Conservation (phyloP, 768 basidiomycete species). For the Suillus paluster region DNA sequence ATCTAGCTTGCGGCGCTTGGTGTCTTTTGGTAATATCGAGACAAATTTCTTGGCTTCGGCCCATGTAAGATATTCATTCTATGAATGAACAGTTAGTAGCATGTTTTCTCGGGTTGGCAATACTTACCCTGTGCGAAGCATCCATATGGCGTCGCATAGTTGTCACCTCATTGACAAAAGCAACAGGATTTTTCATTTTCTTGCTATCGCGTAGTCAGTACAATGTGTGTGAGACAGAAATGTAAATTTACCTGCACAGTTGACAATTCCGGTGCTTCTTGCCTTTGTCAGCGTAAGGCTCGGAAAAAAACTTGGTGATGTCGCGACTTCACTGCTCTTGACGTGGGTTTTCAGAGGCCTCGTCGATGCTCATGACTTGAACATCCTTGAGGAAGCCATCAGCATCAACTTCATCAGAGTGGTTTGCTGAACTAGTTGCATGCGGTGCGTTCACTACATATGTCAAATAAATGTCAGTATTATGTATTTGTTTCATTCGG, state of each 20-base stretch:
- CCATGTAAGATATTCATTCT: conserved; percentile 15
- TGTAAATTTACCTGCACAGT: not conserved
- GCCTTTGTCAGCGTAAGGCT: not conserved
- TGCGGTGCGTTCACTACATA: too few relatives aligned
- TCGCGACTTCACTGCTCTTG: not conserved
- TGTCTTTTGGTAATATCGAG: conserved; percentile 26
- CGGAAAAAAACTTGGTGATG: not conserved
- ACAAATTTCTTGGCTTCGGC: conserved; percentile 16
- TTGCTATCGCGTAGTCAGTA: not conserved
- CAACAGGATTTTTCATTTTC: not conserved
- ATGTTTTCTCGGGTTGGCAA: too few relatives aligned
- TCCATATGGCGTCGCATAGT: not conserved
- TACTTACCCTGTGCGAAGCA: not conserved
- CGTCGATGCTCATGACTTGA: not conserved
- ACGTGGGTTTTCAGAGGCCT: not conserved
- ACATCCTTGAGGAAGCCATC: not conserved
- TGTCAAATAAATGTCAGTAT: too few relatives aligned
- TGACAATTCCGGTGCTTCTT: not conserved
- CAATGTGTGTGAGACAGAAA: not conserved
- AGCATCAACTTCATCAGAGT: not conserved
- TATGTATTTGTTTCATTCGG: too few relatives aligned
- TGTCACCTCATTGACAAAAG: not conserved
- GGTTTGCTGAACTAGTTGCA: too few relatives aligned
- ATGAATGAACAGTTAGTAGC: too few relatives aligned
- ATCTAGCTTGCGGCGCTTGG: conserved; percentile 13